phyloP scores from a whole-genome alignment of 2,329 filamentous ascomycete species.

The Amesomyces nigricolor region DNA sequence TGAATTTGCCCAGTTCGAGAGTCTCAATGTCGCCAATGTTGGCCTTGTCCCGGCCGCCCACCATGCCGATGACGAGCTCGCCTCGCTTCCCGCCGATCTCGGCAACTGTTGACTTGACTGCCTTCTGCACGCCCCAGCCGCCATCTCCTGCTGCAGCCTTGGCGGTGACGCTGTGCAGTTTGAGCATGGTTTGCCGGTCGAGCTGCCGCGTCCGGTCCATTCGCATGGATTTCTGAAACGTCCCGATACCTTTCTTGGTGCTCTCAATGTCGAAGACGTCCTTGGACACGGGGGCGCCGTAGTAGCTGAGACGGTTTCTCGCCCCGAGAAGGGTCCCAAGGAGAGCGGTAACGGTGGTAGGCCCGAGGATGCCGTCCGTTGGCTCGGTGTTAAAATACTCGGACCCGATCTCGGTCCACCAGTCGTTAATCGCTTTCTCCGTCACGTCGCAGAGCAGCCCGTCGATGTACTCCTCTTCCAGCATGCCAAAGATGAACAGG shows the following conservation, averaged over 20 bases:
- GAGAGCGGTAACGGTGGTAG: slow-evolving; percentile 82
- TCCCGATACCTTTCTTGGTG: slow-evolving; percentile 76
- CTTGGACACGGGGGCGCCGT: slow-evolving; percentile 77
- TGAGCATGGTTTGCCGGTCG: slow-evolving; percentile 76
- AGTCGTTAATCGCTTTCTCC: slow-evolving; percentile 82
- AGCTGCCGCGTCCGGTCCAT: slow-evolving; percentile 71
- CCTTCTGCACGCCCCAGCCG: slow-evolving; percentile 85
- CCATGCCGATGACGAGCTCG: slow-evolving; percentile 93
- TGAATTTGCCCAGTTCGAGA: slow-evolving; percentile 77
- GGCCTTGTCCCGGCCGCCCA: slow-evolving; percentile 77
- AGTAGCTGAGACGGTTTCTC: slow-evolving; percentile 80
- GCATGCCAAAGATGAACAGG: slow-evolving; percentile 77
- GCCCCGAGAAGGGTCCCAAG: slow-evolving; percentile 86
- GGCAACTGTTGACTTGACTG: slow-evolving; percentile 90
- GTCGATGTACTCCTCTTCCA: slow-evolving; percentile 85
- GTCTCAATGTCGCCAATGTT: slow-evolving; percentile 92
- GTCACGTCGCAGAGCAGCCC: slow-evolving; percentile 90
- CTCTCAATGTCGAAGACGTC: slow-evolving; percentile 82
- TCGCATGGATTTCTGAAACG: slow-evolving; percentile 87
- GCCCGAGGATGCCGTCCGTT: slow-evolving; percentile 84
- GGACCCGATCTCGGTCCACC: slow-evolving; percentile 91
- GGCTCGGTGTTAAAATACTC: slow-evolving; percentile 92
- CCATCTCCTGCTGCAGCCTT: slow-evolving; percentile 86
- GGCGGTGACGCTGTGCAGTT: slow-evolving; percentile 74
- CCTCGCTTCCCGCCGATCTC: slow-evolving; percentile 91